Percentiles rank a stretch among this genome's conserved stretches.
phyloP scores from a whole-genome alignment of 768 basidiomycete species.

The Phaffia tasmanica region DNA sequence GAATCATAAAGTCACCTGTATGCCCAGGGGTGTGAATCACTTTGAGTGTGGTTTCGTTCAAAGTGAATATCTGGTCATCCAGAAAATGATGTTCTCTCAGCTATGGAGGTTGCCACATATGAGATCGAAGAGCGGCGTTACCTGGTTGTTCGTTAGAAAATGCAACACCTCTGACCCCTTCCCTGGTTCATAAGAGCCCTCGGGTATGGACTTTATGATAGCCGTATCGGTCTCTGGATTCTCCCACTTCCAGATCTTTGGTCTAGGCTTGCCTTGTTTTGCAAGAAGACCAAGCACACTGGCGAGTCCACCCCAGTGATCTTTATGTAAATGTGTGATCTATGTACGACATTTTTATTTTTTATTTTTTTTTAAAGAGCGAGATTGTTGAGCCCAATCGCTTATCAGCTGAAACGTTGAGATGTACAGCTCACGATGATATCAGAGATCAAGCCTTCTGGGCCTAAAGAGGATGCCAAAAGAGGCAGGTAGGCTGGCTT shows the following conservation, averaged over 20 bases:
- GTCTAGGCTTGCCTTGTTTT: conserved; percentile 45
- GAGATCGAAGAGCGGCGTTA: conserved; percentile 27
- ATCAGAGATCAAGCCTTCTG: conserved; percentile 52
- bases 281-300: conserved; percentile 57
- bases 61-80: conserved; percentile 48
- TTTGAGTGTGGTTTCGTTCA: conserved; percentile 42
- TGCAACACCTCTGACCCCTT: background rate
- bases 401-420: no score
- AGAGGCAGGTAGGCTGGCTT: conserved; percentile 54
- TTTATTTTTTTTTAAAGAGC: no score
- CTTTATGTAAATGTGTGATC: conserved; percentile 79
- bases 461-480: conserved; percentile 39
- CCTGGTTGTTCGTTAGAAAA: background rate
- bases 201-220: conserved; percentile 28
- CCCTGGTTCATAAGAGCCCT: conserved; percentile 28
- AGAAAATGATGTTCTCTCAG: conserved; percentile 44
- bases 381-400: no score
- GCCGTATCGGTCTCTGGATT: conserved; percentile 31
- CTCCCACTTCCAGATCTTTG: conserved; percentile 35
- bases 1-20: conserved; percentile 41
- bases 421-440: conserved; percentile 45
- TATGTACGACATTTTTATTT: no score
- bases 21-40: conserved; percentile 84
- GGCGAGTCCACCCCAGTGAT: conserved; percentile 70
- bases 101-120: background rate